Conservation (phyloP, 805 yeast genomes). For the Saccharomycopsis babjevae region DNA sequence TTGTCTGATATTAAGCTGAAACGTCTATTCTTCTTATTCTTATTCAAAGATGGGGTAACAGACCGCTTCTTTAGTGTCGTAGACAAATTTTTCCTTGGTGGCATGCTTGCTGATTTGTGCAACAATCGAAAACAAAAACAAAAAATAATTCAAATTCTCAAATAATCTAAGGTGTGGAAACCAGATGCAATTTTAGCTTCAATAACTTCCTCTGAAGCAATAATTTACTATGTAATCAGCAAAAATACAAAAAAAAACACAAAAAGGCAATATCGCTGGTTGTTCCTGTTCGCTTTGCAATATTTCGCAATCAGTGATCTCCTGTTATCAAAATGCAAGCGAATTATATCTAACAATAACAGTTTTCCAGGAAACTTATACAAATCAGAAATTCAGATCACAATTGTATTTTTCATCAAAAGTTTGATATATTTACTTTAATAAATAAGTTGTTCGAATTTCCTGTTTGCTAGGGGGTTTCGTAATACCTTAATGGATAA, state of each 20-base stretch:
- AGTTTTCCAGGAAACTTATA: background rate
- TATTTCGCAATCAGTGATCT: background rate
- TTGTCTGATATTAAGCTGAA: constrained; percentile 36
- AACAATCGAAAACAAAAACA: no score
- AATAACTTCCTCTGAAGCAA: background rate
- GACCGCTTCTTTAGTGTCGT: background rate
- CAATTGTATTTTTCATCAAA: background rate
- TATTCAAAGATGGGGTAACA: background rate
- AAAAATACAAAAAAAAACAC: no score
- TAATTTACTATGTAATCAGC: no score
- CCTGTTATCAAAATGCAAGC: background rate
- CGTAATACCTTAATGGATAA: background rate
- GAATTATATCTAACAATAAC: background rate
- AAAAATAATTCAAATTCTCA: background rate
- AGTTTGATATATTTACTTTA: no score
- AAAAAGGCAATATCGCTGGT: background rate
- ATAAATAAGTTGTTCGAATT: background rate
- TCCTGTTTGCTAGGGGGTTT: background rate
- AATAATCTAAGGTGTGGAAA: background rate
- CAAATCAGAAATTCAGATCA: background rate
- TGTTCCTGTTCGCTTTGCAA: background rate
- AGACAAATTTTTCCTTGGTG: background rate
- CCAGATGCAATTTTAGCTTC: background rate
- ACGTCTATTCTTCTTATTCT: constrained; percentile 27
- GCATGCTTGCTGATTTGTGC: background rate